Evolutionary conservation across 1,139 yeast genomes (phyloP), one percentile per base, ranked within the genome.

Genomic region (Kazachstania sp.): DNA sequence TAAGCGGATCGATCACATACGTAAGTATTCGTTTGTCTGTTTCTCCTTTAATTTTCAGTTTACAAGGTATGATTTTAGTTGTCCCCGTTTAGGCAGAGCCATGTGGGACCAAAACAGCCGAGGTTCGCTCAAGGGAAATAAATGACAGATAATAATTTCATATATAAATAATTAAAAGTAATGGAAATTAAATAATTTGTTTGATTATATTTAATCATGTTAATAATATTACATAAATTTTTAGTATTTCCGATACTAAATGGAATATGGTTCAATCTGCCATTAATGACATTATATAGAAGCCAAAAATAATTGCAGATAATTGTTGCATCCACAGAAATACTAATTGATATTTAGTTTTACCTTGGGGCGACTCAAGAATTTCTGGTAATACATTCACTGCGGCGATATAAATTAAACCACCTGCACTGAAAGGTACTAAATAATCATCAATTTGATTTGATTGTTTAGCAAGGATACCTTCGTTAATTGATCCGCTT

Each of bases 401-500:
- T 13, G 40, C 16, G 12, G 37, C 35, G n/a, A 41, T 37, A 29
- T 44, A 36, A 11, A 39, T 19, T 15, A 43, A 18, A 12, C 38
- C 31, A 13, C 39, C 36, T 8, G 44, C 47, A 26, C 47, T 44
- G 19, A 46, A 31, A 15, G 48, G 48, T 36, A 45, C 35, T 30
- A 45, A 28, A n/a, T 36, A 38, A 8, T 41, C 39, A 5, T 40
- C 36, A 15, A 32, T 32, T 15, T n/a, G 5, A 32, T 32, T 32
- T 5, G n/a, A 19, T 11, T 36, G 23, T 11, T 36, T 23, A 23
- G 28, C 28, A 23, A 30, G 30, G 7, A 42, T 7, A 19, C 26
- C 32, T 29, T 59, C 62, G 45, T 63, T 61, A 46, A 81, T 64
- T 15, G 67, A 67, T 53, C 80, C 79, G 19, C 86, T 84, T 46